Percentiles rank a stretch among this genome's conserved stretches.
Conservation (phyloP, 2,329 filamentous ascomycete genomes). For the Fusarium dlaminii region DNA sequence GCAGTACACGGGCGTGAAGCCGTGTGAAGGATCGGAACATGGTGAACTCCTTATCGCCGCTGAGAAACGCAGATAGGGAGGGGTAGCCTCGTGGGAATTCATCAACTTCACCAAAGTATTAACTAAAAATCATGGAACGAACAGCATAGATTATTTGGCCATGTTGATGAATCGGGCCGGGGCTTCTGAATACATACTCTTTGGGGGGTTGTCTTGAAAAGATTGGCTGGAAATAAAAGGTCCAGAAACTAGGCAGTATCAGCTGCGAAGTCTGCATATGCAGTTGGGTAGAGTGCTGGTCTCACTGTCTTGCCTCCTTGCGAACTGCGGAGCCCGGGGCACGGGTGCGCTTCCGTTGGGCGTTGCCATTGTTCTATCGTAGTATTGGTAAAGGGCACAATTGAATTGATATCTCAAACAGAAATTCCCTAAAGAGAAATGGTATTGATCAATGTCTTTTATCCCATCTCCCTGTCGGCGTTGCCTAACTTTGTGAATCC, state of each 20-base stretch:
- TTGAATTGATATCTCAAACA: neutral
- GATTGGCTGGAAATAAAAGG: neutral
- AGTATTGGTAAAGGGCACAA: neutral
- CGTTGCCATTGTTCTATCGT: neutral
- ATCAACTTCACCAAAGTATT: neutral
- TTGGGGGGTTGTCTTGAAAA: neutral
- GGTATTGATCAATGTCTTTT: neutral
- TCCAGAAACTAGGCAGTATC: neutral
- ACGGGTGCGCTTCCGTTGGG: neutral
- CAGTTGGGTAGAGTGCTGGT: neutral
- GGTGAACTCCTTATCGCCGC: neutral
- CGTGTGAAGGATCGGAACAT: neutral
- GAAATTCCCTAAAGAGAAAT: neutral
- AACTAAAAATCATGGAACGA: neutral
- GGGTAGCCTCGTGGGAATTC: neutral
- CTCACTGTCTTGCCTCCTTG: neutral
- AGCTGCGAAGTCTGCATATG: neutral
- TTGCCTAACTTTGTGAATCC: neutral
- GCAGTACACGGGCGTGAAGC: neutral
- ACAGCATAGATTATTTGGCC: neutral
- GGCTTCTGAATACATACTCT: neutral
- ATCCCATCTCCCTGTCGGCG: neutral
- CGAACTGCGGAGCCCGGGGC: neutral
- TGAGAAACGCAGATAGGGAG: neutral
- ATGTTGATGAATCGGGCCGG: neutral